phyloP scores from a whole-genome alignment of 2,329 filamentous ascomycete genomes.

The Plenodomus biglobosus region DNA sequence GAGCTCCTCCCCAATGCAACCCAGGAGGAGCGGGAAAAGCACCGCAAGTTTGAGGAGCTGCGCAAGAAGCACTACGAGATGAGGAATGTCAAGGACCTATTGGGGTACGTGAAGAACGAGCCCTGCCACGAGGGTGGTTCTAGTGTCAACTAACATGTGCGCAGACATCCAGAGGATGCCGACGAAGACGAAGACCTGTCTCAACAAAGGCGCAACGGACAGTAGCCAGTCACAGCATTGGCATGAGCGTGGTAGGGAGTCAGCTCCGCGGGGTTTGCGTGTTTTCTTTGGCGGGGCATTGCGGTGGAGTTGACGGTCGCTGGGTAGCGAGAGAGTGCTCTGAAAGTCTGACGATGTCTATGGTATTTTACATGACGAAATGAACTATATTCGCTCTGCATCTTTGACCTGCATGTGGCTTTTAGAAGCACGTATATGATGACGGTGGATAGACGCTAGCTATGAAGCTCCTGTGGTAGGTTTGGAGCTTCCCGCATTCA shows the following conservation, averaged over 20 bases:
- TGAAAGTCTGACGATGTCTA: background rate
- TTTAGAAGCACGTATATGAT: no score
- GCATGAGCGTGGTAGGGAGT: background rate
- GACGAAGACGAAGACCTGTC: constrained; percentile 30
- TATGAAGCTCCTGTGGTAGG: no score
- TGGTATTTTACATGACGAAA: background rate
- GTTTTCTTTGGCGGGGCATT: constrained; percentile 7
- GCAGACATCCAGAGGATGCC: constrained; percentile 26
- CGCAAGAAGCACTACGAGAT: constrained; percentile 99
- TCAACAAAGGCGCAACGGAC: constrained; percentile 24
- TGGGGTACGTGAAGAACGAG: constrained; percentile 60
- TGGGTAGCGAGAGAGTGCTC: background rate
- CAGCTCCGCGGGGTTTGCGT: background rate
- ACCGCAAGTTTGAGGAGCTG: constrained; percentile 84
- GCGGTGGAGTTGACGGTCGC: constrained; percentile 4
- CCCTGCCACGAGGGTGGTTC: background rate
- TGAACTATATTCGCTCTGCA: no score
- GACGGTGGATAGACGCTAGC: no score
- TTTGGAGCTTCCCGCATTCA: no score
- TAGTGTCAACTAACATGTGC: constrained; percentile 13
- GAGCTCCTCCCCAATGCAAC: constrained; percentile 58
- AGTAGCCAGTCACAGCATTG: no score
- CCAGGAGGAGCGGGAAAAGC: constrained; percentile 82
- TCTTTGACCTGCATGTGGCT: no score
- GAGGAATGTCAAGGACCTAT: constrained; percentile 84